These are phyloP conservation scores for Fusarium circinatum DNA, from an alignment of 2,329 filamentous ascomycete genomes.

Conservation along the genomic window DNA sequence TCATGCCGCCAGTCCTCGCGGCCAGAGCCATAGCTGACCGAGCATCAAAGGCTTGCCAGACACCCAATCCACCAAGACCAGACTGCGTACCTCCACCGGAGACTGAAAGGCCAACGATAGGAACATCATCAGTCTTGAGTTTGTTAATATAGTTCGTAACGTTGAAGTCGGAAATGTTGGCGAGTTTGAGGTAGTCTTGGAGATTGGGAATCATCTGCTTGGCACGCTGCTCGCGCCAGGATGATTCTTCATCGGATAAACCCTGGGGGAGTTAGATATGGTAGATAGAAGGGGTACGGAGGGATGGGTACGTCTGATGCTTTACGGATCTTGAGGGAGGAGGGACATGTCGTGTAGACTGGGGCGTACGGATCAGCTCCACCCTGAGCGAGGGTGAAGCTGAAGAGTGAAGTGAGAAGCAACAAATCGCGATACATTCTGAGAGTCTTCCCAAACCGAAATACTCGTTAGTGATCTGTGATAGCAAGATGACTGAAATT, in stretches of 20 bases:
- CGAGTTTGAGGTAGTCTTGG: constrained; percentile 34
- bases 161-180: constrained; percentile 38
- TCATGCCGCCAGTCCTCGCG: constrained; percentile 40
- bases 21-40: constrained; percentile 29
- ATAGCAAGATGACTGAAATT: rapidly evolving
- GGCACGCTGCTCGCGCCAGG: constrained; percentile 34
- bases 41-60: constrained; percentile 45
- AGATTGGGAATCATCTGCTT: constrained; percentile 37
- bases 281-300: rapidly evolving
- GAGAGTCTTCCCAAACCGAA: rapidly evolving
- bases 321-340: constrained; percentile 12
- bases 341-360: constrained; percentile 21
- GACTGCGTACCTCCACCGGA: constrained; percentile 46
- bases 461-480: rapidly evolving
- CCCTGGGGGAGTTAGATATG: constrained; percentile 13
- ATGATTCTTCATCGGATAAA: constrained; percentile 33
- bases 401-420: neutral
- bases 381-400: neutral
- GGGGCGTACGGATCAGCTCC: constrained; percentile 27
- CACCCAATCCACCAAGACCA: constrained; percentile 42
- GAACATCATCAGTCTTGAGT: constrained; percentile 31
- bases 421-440: neutral
- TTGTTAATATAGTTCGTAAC: constrained; percentile 33
- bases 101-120: constrained; percentile 41
- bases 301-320: neutral